Evolutionary conservation across 2,329 filamentous ascomycete genomes (phyloP).

Genomic region (Chaetomiaceae sp.): DNA sequence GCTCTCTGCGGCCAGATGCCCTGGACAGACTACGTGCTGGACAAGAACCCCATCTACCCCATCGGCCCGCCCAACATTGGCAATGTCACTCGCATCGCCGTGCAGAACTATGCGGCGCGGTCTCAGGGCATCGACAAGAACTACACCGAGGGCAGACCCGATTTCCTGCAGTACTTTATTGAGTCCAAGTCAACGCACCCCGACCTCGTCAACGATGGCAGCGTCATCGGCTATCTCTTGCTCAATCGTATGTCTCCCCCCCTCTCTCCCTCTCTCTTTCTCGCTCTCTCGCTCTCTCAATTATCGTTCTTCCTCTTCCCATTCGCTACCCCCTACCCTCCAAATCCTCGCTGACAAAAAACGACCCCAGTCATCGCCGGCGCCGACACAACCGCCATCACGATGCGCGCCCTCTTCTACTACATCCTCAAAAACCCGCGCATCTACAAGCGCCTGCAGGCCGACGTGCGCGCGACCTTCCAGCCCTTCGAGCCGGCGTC

Average conservation of each 20-base stretch:
- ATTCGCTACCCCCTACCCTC: no score
- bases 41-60: conserved; percentile 37
- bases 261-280: no score
- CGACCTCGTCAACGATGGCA: conserved; percentile 46
- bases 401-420: conserved; percentile 58
- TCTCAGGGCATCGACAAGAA: conserved; percentile 20
- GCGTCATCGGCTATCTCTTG: conserved; percentile 22
- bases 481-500: conserved; percentile 21
- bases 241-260: conserved; percentile 19
- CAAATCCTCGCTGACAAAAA: background rate
- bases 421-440: conserved; percentile 53
- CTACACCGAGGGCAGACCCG: conserved; percentile 31
- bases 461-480: conserved; percentile 49
- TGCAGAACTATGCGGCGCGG: conserved; percentile 28
- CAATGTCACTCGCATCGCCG: conserved; percentile 29
- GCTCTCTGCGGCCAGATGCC: conserved; percentile 24
- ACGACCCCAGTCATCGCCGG: conserved; percentile 37
- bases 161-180: conserved; percentile 55
- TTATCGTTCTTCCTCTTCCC: no score
- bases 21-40: conserved; percentile 33
- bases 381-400: conserved; percentile 64
- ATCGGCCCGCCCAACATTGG: conserved; percentile 34
- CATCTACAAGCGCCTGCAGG: conserved; percentile 44
- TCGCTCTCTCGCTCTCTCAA: background rate
- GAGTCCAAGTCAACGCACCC: conserved; percentile 51